phyloP scores from a whole-genome alignment of 2,329 filamentous ascomycete species.

The Hortaea werneckii region DNA sequence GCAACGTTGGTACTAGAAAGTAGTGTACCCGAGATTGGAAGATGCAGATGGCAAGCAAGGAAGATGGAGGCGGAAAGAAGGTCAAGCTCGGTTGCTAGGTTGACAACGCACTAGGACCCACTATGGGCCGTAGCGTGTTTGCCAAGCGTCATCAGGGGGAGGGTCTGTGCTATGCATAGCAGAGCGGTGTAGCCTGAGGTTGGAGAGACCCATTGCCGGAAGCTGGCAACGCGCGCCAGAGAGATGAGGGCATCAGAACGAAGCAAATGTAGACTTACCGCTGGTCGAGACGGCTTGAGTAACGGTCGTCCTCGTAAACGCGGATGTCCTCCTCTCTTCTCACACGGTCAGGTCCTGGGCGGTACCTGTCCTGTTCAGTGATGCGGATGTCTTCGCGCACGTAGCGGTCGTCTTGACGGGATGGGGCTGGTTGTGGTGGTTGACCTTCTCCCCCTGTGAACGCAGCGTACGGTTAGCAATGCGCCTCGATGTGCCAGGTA shows the following conservation, averaged over 20 bases:
- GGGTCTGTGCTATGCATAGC: background rate
- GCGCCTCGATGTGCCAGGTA: background rate
- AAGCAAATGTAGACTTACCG: slow-evolving; percentile 23
- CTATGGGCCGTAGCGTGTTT: slow-evolving; percentile 21
- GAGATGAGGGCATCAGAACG: background rate
- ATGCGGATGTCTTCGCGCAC: slow-evolving; percentile 76
- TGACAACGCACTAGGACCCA: slow-evolving; percentile 23
- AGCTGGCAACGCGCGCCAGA: too few relatives aligned
- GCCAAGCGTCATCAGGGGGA: slow-evolving; percentile 19
- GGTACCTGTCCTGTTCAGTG: slow-evolving; percentile 66
- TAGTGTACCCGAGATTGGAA: background rate
- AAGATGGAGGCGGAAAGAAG: slow-evolving; percentile 13
- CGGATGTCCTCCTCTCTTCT: slow-evolving; percentile 32
- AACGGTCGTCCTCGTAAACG: slow-evolving; percentile 29
- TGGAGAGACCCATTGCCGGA: background rate
- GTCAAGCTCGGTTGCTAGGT: slow-evolving; percentile 17
- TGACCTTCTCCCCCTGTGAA: slow-evolving; percentile 64
- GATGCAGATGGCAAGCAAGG: slow-evolving; percentile 9
- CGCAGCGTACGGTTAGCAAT: background rate
- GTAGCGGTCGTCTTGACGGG: slow-evolving; percentile 54
- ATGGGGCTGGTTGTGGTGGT: slow-evolving; percentile 55
- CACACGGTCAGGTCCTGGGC: slow-evolving; percentile 53
- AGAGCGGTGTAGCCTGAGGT: background rate
- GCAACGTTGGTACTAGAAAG: background rate
- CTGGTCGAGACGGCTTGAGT: slow-evolving; percentile 27